These are phyloP conservation scores for Lithospermum erythrorhizon DNA, from an alignment of 257 asterid genomes.

Conservation along the genomic window DNA sequence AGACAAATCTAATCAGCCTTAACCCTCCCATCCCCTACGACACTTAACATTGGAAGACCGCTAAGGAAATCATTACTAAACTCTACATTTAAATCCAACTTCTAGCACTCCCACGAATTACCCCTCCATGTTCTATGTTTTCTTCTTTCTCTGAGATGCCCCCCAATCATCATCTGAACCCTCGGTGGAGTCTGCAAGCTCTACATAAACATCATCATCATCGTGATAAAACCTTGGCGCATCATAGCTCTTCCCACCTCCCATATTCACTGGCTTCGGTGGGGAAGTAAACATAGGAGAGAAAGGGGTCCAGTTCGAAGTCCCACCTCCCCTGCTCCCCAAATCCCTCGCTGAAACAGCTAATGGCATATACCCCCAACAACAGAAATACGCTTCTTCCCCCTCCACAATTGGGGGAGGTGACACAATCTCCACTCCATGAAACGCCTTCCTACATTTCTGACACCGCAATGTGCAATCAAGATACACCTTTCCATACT, in stretches of 20 bases:
- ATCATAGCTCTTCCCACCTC: slow-evolving; percentile 13
- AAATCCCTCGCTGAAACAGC: slow-evolving; percentile 37
- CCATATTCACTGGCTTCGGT: slow-evolving; percentile 14
- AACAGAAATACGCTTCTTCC: slow-evolving; percentile 51
- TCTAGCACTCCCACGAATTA: slow-evolving; percentile 35
- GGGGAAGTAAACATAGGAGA: slow-evolving; percentile 68
- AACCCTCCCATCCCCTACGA: slow-evolving; percentile 71
- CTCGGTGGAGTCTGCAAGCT: slow-evolving; percentile 51
- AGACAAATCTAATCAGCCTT: slow-evolving; percentile 56
- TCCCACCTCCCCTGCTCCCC: slow-evolving; percentile 26
- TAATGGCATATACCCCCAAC: slow-evolving; percentile 69
- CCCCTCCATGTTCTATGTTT: slow-evolving; percentile 12
- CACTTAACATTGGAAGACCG: slow-evolving; percentile 81
- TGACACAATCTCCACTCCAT: slow-evolving; percentile 51
- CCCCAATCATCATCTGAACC: slow-evolving; percentile 64
- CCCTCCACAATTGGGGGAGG: slow-evolving; percentile 67
- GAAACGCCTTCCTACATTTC: slow-evolving; percentile 74
- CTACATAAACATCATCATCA: slow-evolving; percentile 60
- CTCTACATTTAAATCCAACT: slow-evolving; percentile 86
- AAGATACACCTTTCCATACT: slow-evolving; percentile 49
- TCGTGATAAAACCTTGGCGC: slow-evolving; percentile 53
- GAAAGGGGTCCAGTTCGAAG: slow-evolving; percentile 67
- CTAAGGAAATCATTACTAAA: slow-evolving; percentile 79
- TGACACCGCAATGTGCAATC: slow-evolving; percentile 71
- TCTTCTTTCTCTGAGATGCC: slow-evolving; percentile 19